Percentiles rank a stretch among this genome's conserved stretches.
These are phyloP conservation scores for Microbotryomycetes sp. DNA, from an alignment of 1,284 basidiomycete species.

Conservation along the genomic window DNA sequence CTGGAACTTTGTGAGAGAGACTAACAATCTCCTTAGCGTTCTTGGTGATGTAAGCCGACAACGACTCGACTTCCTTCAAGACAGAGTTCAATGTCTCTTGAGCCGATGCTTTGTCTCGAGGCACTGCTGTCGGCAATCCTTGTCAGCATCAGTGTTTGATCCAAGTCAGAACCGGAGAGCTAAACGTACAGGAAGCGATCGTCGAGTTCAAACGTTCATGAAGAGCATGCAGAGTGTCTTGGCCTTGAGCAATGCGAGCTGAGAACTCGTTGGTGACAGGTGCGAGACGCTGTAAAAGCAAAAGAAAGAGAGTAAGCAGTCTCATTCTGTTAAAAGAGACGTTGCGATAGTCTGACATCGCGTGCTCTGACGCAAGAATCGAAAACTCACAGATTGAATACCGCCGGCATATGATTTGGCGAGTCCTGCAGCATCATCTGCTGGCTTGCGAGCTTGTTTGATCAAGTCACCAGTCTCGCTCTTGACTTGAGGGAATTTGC, in stretches of 20 bases:
- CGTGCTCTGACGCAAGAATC: background rate
- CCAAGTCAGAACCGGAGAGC: background rate
- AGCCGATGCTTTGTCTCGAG: slow-evolving; percentile 21
- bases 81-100: slow-evolving; percentile 12
- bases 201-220: slow-evolving; percentile 22
- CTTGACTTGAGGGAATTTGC: slow-evolving; percentile 29
- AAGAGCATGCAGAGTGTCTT: slow-evolving; percentile 16
- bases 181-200: slow-evolving; percentile 15
- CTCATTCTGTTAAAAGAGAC: no score
- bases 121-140: slow-evolving; percentile 7
- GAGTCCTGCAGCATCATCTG: slow-evolving; percentile 18
- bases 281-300: slow-evolving; percentile 11
- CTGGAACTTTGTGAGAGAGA: background rate
- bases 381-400: slow-evolving; percentile 16
- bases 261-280: slow-evolving; percentile 17
- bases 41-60: slow-evolving; percentile 4
- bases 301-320: background rate
- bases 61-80: slow-evolving; percentile 21
- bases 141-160: background rate
- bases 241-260: slow-evolving; percentile 14
- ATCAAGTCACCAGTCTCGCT: slow-evolving; percentile 19
- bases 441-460: slow-evolving; percentile 13
- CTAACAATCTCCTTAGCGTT: slow-evolving; percentile 26
- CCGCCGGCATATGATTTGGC: slow-evolving; percentile 17
- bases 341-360: background rate